phyloP scores from a whole-genome alignment of 441 rosid genomes.

The Mallotus repandus region DNA sequence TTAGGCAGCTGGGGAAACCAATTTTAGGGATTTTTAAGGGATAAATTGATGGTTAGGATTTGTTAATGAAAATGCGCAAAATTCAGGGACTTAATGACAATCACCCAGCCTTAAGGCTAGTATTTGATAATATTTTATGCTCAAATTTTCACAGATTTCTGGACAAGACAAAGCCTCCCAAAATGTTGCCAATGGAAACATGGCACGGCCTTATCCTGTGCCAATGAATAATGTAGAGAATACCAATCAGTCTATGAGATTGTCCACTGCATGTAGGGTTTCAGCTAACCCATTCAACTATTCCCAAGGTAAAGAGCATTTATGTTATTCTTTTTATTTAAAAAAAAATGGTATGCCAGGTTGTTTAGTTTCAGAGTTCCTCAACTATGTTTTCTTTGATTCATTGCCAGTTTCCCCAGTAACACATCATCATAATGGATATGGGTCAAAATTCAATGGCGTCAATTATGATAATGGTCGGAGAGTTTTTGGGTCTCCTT shows the following conservation, averaged over 20 bases:
- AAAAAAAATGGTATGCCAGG: background rate
- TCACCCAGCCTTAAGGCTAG: too few relatives aligned
- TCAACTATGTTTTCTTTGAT: slow-evolving; percentile 27
- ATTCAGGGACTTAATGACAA: too few relatives aligned
- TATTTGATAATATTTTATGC: background rate
- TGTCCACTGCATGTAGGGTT: slow-evolving; percentile 34
- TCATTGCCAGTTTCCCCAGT: slow-evolving; percentile 55
- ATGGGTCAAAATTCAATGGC: slow-evolving; percentile 45
- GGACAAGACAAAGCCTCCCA: slow-evolving; percentile 68
- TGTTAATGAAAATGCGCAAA: too few relatives aligned
- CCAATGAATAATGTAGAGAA: slow-evolving; percentile 34
- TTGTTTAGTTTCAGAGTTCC: slow-evolving; percentile 17
- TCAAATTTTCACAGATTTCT: slow-evolving; percentile 50
- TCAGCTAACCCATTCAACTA: slow-evolving; percentile 41
- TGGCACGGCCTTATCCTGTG: slow-evolving; percentile 34
- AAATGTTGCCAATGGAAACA: slow-evolving; percentile 30
- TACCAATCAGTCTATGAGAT: slow-evolving; percentile 36
- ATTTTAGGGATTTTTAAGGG: too few relatives aligned
- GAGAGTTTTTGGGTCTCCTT: slow-evolving; percentile 52
- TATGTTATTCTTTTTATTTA: background rate
- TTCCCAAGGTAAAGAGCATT: slow-evolving; percentile 43
- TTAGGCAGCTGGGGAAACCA: too few relatives aligned
- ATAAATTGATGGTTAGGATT: too few relatives aligned
- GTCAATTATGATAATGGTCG: slow-evolving; percentile 55
- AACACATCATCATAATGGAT: slow-evolving; percentile 43